Conservation (phyloP, 768 basidiomycete genomes). For the Rhodotorula babjevae region DNA sequence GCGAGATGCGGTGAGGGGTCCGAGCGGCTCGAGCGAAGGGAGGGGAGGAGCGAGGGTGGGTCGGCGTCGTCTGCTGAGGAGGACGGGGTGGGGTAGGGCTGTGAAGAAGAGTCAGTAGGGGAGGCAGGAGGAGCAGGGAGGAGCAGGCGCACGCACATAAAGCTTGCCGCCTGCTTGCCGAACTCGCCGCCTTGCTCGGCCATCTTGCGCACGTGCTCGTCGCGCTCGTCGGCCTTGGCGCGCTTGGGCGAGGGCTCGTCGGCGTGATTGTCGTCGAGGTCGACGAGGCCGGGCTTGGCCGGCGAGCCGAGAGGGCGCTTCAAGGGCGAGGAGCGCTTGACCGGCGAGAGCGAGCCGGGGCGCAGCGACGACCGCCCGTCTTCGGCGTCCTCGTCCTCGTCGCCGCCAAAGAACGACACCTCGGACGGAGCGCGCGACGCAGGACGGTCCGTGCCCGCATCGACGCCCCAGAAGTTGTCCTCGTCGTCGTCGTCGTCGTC, state of each 20-base stretch:
- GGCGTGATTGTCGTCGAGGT: too few relatives aligned
- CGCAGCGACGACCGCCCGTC: not conserved
- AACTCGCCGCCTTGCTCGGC: not conserved
- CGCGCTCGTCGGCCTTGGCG: not conserved
- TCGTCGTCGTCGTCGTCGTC: constrained; percentile 48
- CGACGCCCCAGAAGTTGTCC: constrained; percentile 41
- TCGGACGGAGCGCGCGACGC: not conserved
- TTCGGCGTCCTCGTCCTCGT: not conserved
- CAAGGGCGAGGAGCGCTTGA: not conserved
- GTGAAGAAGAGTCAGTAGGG: not conserved
- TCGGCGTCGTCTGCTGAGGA: not conserved
- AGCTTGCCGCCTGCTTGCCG: not conserved
- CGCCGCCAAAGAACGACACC: not conserved
- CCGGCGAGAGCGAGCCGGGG: constrained; percentile 2
- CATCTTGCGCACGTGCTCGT: not conserved
- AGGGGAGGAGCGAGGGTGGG: not conserved
- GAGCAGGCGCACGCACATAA: not conserved
- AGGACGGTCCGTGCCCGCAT: constrained; percentile 5
- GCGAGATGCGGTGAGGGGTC: not conserved
- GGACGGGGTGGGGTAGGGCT: not conserved
- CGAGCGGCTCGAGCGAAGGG: not conserved
- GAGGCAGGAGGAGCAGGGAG: not conserved
- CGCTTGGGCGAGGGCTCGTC: not conserved
- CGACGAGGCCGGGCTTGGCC: not conserved
- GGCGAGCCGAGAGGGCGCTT: not conserved